A percentile compares a stretch with the other conserved stretches of the same genome.
phyloP scores from a whole-genome alignment of 2,329 filamentous ascomycete genomes.

The Aspergillus terreus region DNA sequence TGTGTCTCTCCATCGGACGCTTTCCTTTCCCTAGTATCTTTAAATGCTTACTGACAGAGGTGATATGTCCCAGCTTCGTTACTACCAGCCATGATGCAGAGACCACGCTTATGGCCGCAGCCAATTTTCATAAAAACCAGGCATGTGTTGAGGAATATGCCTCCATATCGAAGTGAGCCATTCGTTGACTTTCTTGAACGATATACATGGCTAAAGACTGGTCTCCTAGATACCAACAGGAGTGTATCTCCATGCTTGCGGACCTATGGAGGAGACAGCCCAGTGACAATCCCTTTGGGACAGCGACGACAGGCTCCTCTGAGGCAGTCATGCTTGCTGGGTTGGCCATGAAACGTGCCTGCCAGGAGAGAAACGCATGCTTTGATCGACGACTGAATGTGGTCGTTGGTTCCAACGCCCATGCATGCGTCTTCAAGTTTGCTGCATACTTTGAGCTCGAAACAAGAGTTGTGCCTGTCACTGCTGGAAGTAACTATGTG shows the following conservation, averaged over 20 bases:
- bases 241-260: not conserved
- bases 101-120: not conserved
- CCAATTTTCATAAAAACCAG: conserved; percentile 2
- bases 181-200: too few relatives aligned
- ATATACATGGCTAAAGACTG: not conserved
- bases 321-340: conserved; percentile 9
- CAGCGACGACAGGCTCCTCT: not conserved
- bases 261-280: not conserved
- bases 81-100: not conserved
- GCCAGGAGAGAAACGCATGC: not conserved
- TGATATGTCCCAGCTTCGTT: not conserved
- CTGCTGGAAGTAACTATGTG: not conserved
- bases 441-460: conserved; percentile 9
- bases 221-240: not conserved
- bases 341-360: conserved; percentile 6
- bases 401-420: conserved; percentile 6
- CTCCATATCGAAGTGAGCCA: conserved; percentile 4
- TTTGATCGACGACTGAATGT: not conserved
- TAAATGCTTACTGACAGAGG: not conserved
- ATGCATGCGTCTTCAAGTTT: conserved; percentile 7
- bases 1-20: not conserved
- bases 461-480: conserved; percentile 1
- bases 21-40: not conserved
- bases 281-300: not conserved
- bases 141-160: conserved; percentile 8